Evolutionary conservation across 2,329 filamentous ascomycete species (phyloP).

Genomic region (Cercospora canescens): DNA sequence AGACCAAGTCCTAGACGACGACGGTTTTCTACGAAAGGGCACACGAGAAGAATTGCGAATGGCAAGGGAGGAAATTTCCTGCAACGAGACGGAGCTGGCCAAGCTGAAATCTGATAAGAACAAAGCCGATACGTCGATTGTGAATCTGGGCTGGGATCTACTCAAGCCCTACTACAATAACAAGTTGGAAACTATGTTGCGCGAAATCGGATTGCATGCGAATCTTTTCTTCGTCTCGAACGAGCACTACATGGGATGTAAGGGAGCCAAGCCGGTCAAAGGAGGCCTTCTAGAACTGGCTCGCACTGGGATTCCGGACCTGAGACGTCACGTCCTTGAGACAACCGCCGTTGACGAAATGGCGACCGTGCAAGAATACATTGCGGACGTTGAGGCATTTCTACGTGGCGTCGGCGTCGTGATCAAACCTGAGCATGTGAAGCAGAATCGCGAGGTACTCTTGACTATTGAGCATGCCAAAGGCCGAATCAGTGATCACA

Average conservation of each 20-base stretch:
- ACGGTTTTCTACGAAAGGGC: neutral
- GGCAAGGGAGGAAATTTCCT: neutral
- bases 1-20: neutral
- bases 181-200: slow-evolving; percentile 7
- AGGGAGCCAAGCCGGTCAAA: slow-evolving; percentile 6
- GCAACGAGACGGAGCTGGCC: neutral
- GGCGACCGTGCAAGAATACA: neutral
- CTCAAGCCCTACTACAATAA: slow-evolving; percentile 18
- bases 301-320: slow-evolving; percentile 24
- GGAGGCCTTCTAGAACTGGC: slow-evolving; percentile 8
- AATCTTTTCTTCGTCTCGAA: slow-evolving; percentile 29
- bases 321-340: slow-evolving; percentile 3
- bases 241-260: slow-evolving; percentile 27
- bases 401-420: neutral
- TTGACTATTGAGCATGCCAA: neutral
- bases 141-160: neutral
- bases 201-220: neutral
- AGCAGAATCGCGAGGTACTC: neutral
- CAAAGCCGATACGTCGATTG: neutral
- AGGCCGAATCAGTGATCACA: neutral
- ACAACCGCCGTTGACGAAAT: neutral
- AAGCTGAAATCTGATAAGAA: neutral
- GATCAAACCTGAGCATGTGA: neutral
- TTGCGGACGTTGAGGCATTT: neutral
- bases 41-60: neutral